Evolutionary conservation across 129 eudicot genomes (phyloP), one percentile per base, ranked within the genome.

Genomic region (Heracleum sosnowskyi): DNA sequence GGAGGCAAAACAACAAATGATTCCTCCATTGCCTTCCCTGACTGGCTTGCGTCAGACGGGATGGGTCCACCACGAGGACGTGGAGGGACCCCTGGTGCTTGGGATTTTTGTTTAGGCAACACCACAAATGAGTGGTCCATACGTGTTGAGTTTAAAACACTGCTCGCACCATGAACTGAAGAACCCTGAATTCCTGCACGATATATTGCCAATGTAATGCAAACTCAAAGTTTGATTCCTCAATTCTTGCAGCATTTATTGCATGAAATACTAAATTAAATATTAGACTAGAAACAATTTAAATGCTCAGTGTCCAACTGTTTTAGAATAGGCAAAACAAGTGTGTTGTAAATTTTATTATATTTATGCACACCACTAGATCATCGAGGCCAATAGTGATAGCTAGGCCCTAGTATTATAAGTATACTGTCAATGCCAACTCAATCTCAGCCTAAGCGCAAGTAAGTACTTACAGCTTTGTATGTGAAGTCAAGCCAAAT

Each of bases 1-100:
- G 97, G 97, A 81, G 97, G 99, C 89, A 96, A 82, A 15, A 96
- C 97, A 64, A 96, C 97, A 85, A 96, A 96, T 5, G 99, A 96
- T 60, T 96, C 97, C 74, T 92, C 99, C 96, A 96, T 96, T 34
- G 93, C 86, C 85, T 85, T 90, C 37, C 88, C 96, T 55, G 93
- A 82, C 72, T 86, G 90, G 77, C 81, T 84, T 66, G 83, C 73
- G 47, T 86, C 86, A 39, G 93, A 78, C 78, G 76, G 86, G 60
- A 77, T 68, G 7, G 86, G 78, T 83, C 91, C 97, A 76, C 79
- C 81, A 69, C 95, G 95, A n/a, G 91, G 92, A 42, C 96, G 97
- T 79, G 97, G 92, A 78, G 96, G 92, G 57, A 75, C 81, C 18
- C 96, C 97, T n/a, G 96, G 77, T 37, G 77, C 74, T 80, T 83